phyloP scores from a whole-genome alignment of 192 early-diverging fungal genomes.

The Obelidium mucronatum region DNA sequence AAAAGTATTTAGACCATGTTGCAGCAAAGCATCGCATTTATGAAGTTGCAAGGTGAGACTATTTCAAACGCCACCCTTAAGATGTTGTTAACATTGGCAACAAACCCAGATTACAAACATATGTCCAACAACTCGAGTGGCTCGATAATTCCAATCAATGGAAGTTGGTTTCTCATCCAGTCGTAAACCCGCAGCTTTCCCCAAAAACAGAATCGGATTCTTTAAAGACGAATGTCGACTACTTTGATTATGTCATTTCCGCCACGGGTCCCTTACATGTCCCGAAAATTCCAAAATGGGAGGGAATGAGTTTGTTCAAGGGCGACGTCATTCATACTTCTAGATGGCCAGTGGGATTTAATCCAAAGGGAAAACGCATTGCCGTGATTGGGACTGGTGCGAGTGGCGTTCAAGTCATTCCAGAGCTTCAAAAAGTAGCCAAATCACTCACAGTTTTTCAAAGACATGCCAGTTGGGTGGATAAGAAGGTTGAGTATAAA shows the following conservation, averaged over 20 bases:
- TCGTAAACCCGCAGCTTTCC: neutral
- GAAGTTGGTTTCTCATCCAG: neutral
- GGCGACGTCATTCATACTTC: constrained; percentile 36
- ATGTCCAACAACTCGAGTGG: constrained; percentile 8
- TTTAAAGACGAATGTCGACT: neutral
- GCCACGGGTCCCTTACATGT: constrained; percentile 26
- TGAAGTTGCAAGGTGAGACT: neutral
- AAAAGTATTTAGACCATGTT: neutral
- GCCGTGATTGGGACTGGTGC: constrained; percentile 39
- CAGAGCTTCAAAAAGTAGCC: constrained; percentile 1
- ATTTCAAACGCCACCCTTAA: too few relatives aligned
- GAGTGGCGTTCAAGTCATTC: constrained; percentile 24
- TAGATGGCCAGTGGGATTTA: neutral
- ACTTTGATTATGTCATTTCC: constrained; percentile 26
- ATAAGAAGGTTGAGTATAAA: neutral
- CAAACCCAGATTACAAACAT: neutral
- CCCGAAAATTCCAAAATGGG: constrained; percentile 24
- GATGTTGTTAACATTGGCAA: too few relatives aligned
- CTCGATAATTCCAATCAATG: constrained; percentile 9
- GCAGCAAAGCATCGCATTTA: neutral
- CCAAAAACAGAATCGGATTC: neutral
- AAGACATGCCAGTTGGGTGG: constrained; percentile 31
- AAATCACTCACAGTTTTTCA: constrained; percentile 22
- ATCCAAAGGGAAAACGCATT: constrained; percentile 22
- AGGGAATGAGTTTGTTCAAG: constrained; percentile 21